phyloP scores from a whole-genome alignment of 2,329 filamentous ascomycete species.

The Aspergillus intermedius region DNA sequence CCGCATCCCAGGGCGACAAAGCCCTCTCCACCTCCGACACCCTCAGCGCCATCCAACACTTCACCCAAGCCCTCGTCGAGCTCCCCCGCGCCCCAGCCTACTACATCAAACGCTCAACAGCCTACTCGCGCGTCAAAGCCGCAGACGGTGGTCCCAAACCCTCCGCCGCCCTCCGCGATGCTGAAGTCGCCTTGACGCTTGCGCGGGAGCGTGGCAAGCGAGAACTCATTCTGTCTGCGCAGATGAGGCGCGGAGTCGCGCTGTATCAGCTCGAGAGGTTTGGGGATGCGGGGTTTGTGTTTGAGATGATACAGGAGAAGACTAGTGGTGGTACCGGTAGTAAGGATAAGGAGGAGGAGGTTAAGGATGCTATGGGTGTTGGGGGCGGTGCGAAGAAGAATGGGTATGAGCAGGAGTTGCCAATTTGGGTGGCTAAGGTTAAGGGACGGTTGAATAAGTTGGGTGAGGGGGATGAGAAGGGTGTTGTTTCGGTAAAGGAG shows the following conservation, averaged over 20 bases:
- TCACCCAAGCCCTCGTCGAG: constrained; percentile 58
- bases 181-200: constrained; percentile 57
- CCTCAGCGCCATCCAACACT: constrained; percentile 59
- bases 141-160: constrained; percentile 39
- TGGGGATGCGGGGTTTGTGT: constrained; percentile 68
- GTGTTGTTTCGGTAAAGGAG: constrained; percentile 45
- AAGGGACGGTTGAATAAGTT: constrained; percentile 46
- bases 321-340: constrained; percentile 36
- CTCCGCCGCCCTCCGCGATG: constrained; percentile 58
- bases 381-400: constrained; percentile 14
- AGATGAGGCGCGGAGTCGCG: constrained; percentile 71
- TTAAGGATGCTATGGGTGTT: constrained; percentile 26
- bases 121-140: constrained; percentile 59
- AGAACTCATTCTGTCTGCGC: constrained; percentile 70
- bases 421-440: constrained; percentile 55
- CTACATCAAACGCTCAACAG: constrained; percentile 74
- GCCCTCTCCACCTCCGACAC: constrained; percentile 61
- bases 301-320: constrained; percentile 50
- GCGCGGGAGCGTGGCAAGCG: constrained; percentile 64
- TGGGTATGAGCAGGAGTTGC: constrained; percentile 32
- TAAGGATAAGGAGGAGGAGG: constrained; percentile 15
- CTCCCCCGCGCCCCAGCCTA: constrained; percentile 65
- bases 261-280: constrained; percentile 64
- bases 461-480: constrained; percentile 44
- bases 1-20: constrained; percentile 51